Percentiles rank a stretch among this genome's conserved stretches.
phyloP scores from a whole-genome alignment of 768 basidiomycete species.

The Calocybe indica region DNA sequence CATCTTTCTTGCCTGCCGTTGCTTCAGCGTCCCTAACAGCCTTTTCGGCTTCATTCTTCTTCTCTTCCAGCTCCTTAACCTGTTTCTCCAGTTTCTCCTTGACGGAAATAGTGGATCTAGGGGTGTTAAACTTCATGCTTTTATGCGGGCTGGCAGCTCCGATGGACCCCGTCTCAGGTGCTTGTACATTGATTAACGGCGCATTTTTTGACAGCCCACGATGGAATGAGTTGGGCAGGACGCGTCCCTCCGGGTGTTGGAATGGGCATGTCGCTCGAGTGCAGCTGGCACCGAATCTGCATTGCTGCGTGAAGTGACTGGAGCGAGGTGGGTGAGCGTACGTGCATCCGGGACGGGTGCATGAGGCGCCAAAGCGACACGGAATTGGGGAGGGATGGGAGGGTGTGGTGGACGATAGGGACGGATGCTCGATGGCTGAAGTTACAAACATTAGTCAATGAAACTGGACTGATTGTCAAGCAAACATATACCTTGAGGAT shows the following conservation, averaged over 20 bases:
- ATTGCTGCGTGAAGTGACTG: constrained; percentile 43
- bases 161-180: constrained; percentile 64
- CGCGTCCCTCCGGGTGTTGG: constrained; percentile 85
- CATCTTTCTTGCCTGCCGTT: constrained; percentile 57
- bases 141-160: constrained; percentile 58
- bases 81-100: constrained; percentile 44
- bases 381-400: constrained; percentile 29
- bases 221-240: constrained; percentile 75
- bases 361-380: constrained; percentile 67
- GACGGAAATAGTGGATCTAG: constrained; percentile 25
- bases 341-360: constrained; percentile 65
- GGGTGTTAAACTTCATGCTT: constrained; percentile 66
- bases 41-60: constrained; percentile 55
- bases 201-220: constrained; percentile 60
- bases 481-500: constrained; percentile 48
- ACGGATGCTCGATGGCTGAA: constrained; percentile 32
- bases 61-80: constrained; percentile 63
- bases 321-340: constrained; percentile 58
- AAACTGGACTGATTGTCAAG: background rate
- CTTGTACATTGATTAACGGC: constrained; percentile 54
- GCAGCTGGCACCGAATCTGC: constrained; percentile 82
- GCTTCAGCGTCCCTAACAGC: constrained; percentile 63
- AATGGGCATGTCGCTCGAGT: constrained; percentile 85
- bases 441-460: background rate
- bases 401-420: constrained; percentile 23